Percentiles rank a stretch among this genome's conserved stretches.
Evolutionary conservation across 2,329 filamentous ascomycete genomes (phyloP).

Genomic region (Fusarium praegraminearum): DNA sequence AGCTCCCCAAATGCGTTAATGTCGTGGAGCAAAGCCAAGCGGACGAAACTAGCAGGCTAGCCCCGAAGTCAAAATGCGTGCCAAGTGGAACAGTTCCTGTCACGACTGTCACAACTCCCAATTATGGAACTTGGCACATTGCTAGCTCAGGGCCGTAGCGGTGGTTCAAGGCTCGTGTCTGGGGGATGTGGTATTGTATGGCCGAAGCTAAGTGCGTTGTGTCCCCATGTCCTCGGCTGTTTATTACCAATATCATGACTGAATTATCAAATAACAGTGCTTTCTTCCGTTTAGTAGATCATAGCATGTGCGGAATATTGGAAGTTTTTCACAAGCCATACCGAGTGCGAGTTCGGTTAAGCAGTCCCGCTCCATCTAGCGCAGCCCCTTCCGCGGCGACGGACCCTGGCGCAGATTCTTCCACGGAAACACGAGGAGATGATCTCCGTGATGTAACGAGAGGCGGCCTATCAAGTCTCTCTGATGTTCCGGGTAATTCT

Average conservation of each 20-base stretch:
- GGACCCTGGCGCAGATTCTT: not conserved
- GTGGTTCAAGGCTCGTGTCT: not conserved
- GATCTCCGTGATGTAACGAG: not conserved
- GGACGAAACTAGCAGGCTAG: not conserved
- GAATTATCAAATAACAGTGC: not conserved
- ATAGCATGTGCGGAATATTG: not conserved
- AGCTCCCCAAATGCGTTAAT: slow-evolving; percentile 3
- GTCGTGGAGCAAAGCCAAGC: not conserved
- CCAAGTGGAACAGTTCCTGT: slow-evolving; percentile 8
- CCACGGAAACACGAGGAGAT: not conserved
- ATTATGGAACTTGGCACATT: not conserved
- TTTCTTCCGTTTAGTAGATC: not conserved
- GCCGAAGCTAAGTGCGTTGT: not conserved
- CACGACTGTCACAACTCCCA: not conserved
- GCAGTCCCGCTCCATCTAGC: not conserved
- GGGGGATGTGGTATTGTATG: not conserved
- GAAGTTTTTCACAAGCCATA: not conserved
- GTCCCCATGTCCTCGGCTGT: not conserved
- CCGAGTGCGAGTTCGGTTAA: not conserved
- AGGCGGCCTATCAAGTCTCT: not conserved
- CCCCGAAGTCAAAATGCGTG: slow-evolving; percentile 4
- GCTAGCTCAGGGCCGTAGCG: not conserved
- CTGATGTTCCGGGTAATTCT: not conserved
- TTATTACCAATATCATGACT: not conserved
- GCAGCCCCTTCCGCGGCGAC: not conserved